Evolutionary conservation across 2,329 filamentous ascomycete species (phyloP).

Genomic region (Zymoseptoria crescenta): DNA sequence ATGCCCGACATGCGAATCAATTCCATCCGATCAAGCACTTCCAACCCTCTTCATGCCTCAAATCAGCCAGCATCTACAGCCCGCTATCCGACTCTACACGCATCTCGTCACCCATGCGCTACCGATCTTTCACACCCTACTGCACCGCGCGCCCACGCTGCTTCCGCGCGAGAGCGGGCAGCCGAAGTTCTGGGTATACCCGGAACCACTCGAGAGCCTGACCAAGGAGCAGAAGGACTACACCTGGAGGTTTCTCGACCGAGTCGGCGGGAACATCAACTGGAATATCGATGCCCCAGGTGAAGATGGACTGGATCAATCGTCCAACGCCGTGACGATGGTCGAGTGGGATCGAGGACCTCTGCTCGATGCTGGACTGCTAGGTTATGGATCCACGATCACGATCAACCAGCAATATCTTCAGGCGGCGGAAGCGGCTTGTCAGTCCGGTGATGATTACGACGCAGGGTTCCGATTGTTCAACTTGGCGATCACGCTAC

Average conservation of each 20-base stretch:
- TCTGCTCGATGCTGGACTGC: neutral
- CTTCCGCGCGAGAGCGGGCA: neutral
- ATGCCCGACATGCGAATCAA: too few relatives aligned
- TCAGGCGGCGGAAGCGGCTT: too few relatives aligned
- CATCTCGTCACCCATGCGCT: neutral
- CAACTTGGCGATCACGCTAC: too few relatives aligned
- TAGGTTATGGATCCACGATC: too few relatives aligned
- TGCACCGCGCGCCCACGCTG: neutral
- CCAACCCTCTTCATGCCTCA: too few relatives aligned
- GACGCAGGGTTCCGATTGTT: too few relatives aligned
- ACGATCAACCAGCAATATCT: too few relatives aligned
- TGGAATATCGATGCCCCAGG: neutral
- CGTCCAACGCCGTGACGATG: neutral
- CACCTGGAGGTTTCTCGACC: neutral
- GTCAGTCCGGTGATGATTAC: too few relatives aligned
- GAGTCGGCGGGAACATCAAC: neutral
- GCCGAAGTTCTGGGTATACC: neutral
- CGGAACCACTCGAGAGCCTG: neutral
- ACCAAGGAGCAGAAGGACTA: neutral
- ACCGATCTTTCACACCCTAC: too few relatives aligned
- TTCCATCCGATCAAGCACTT: too few relatives aligned
- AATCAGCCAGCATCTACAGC: too few relatives aligned
- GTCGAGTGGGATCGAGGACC: neutral
- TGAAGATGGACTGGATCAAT: neutral
- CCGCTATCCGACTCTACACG: neutral